Conservation (phyloP, 257 asterid genomes). For the Catharanthus roseus region DNA sequence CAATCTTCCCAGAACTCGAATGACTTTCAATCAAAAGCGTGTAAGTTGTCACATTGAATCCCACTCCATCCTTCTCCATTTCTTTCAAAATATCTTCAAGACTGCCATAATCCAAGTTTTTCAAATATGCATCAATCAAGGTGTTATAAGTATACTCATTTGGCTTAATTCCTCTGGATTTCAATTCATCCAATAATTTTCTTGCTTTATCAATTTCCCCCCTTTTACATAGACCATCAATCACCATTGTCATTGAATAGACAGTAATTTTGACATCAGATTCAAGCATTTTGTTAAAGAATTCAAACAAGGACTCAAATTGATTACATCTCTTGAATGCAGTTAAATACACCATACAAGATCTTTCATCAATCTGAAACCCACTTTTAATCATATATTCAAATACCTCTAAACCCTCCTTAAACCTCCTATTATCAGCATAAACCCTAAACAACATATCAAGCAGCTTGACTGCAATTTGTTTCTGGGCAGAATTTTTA, state of each 20-base stretch:
- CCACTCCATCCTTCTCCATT: conserved; percentile 58
- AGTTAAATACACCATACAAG: conserved; percentile 74
- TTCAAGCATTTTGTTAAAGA: conserved; percentile 68
- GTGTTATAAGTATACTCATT: conserved; percentile 63
- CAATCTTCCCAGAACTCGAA: conserved; percentile 28
- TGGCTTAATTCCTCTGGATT: conserved; percentile 52
- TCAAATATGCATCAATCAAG: conserved; percentile 56
- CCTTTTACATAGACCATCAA: conserved; percentile 56
- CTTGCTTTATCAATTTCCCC: conserved; percentile 49
- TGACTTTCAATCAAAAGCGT: conserved; percentile 50
- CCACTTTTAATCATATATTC: conserved; percentile 34
- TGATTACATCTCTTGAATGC: conserved; percentile 50
- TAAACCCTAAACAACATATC: conserved; percentile 38
- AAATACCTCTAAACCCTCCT: conserved; percentile 34
- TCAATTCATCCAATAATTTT: conserved; percentile 49
- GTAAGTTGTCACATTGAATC: conserved; percentile 54
- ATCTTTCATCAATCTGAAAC: conserved; percentile 56
- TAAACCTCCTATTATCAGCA: conserved; percentile 30
- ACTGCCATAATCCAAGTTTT: conserved; percentile 39
- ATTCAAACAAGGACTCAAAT: conserved; percentile 37
- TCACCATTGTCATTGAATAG: conserved; percentile 63
- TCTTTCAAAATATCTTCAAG: conserved; percentile 40
- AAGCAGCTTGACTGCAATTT: conserved; percentile 22
- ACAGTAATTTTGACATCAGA: conserved; percentile 58
- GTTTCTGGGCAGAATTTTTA: background rate